Base-by-base conservation (phyloP, 179 eudicot species). In the Gypsophila paniculata region DNA sequence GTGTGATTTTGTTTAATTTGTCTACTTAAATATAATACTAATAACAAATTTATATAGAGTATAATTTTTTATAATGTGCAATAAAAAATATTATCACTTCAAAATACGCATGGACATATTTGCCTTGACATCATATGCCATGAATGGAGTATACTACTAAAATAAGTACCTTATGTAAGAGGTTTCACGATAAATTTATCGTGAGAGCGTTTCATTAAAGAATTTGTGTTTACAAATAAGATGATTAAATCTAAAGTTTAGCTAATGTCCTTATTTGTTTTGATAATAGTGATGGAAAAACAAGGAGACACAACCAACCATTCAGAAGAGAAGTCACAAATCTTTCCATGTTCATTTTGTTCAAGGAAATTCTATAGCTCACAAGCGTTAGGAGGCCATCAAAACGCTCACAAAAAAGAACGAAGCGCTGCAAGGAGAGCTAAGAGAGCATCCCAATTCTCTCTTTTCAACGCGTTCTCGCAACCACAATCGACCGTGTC, bases 321-420 rank as follows among this genome's bases (percentile, higher is more conserved):
- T 25, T 18, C 15, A 59, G 73, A 55, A 53, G 80, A 72, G 71
- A 80, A 55, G 75, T 21, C 83, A 26, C 83, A 83, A 70, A 77
- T 79, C 2, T 89, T 89, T 39, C 89, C 96, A 0, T 91, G 97
- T 65, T 59, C 85, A 72, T 90, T 89, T 67, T 91, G 97, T 72
- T 85, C 92, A 51, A 85, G 97, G 69, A 91, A 85, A 73, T 91
- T 91, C 11, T 85, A 88, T 61, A 91, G 96, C 57, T 91, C 97
- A 55, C 97, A 91, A 74, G 97, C 97, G 0, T 58, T 91, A 42
- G 97, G 97, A 38, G 97, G 97, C 11, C 97, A 91, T 64, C 97
- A 91, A 72, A 91, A 91, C 69, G 97, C 97, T 17, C 97, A 91
- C 86, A 90, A 90, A 77, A 91, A 86, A 65, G 97, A 91, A 69